These are phyloP conservation scores for Daldinia vernicosa DNA, from an alignment of 495 filamentous ascomycete genomes.

Conservation along the genomic window DNA sequence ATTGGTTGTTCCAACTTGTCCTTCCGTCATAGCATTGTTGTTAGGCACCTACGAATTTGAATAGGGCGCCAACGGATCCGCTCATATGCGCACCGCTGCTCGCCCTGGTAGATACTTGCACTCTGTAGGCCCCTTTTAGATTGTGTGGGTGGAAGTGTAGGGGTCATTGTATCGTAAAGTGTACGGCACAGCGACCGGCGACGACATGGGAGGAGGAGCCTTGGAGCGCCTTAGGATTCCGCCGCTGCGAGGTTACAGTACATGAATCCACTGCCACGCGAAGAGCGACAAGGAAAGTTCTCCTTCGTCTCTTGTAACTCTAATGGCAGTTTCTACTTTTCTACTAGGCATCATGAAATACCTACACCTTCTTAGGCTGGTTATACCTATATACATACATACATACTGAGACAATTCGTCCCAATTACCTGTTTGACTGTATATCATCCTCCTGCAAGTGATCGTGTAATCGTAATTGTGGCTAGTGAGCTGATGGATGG, in stretches of 20 bases:
- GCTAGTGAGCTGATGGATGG: constrained; percentile 29
- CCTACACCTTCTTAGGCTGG: constrained; percentile 2
- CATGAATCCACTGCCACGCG: constrained; percentile 45
- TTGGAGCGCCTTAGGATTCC: constrained; percentile 30
- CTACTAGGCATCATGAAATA: constrained; percentile 3
- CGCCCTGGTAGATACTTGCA: constrained; percentile 15
- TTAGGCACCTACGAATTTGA: constrained; percentile 39
- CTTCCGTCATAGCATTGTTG: constrained; percentile 33
- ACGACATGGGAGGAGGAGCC: constrained; percentile 15
- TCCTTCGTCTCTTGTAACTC: constrained; percentile 8
- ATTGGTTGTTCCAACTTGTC: constrained; percentile 33
- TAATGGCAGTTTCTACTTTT: constrained; percentile 18
- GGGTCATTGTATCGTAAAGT: constrained; percentile 11
- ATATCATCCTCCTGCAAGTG: constrained; percentile 30
- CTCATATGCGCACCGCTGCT: constrained; percentile 28
- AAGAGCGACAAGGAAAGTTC: constrained; percentile 28
- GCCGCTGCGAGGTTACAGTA: constrained; percentile 34
- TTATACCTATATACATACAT: neutral
- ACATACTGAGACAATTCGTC: constrained; percentile 17
- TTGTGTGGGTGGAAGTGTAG: constrained; percentile 18
- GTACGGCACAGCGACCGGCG: constrained; percentile 19
- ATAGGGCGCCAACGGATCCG: constrained; percentile 38
- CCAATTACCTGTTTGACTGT: constrained; percentile 27
- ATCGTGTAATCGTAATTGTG: constrained; percentile 35
- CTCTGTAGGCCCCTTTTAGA: constrained; percentile 19